Percentiles rank a stretch among this genome's conserved stretches.
These are phyloP conservation scores for Rhynchospora breviuscula DNA, from an alignment of 176 grass and related monocot species.

Conservation along the genomic window DNA sequence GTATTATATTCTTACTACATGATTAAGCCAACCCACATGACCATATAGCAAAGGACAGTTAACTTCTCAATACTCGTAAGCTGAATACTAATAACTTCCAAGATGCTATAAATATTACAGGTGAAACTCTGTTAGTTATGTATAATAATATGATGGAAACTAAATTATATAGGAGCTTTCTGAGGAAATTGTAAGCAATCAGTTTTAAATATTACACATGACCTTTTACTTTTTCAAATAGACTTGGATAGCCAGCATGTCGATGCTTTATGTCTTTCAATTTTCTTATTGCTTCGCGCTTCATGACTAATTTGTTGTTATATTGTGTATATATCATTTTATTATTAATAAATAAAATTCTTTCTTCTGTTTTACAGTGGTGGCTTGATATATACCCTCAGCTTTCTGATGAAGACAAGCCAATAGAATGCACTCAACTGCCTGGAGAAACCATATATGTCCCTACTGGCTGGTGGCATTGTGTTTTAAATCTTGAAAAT, in stretches of 20 bases:
- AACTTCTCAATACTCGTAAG: background rate
- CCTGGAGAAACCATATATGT: conserved; percentile 98
- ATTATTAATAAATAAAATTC: background rate
- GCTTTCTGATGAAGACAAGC: conserved; percentile 46
- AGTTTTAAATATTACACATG: background rate
- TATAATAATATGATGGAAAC: background rate
- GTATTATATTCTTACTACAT: background rate
- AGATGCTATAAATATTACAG: background rate
- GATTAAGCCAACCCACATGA: background rate
- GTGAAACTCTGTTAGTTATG: background rate
- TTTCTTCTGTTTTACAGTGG: conserved; percentile 11
- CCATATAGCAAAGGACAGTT: background rate
- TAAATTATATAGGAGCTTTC: background rate
- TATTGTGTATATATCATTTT: background rate
- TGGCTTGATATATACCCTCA: conserved; percentile 25
- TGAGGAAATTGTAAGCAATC: background rate
- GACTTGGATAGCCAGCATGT: background rate
- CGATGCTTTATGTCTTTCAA: background rate
- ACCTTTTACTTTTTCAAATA: background rate
- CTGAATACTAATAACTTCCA: background rate
- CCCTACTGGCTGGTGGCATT: conserved; percentile 99
- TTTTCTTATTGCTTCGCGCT: background rate
- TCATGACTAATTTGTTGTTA: background rate
- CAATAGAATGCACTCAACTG: conserved; percentile 84
- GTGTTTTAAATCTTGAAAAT: conserved; percentile 90